Evolutionary conservation across 768 basidiomycete genomes (phyloP).

Genomic region (Lyophyllum atratum): DNA sequence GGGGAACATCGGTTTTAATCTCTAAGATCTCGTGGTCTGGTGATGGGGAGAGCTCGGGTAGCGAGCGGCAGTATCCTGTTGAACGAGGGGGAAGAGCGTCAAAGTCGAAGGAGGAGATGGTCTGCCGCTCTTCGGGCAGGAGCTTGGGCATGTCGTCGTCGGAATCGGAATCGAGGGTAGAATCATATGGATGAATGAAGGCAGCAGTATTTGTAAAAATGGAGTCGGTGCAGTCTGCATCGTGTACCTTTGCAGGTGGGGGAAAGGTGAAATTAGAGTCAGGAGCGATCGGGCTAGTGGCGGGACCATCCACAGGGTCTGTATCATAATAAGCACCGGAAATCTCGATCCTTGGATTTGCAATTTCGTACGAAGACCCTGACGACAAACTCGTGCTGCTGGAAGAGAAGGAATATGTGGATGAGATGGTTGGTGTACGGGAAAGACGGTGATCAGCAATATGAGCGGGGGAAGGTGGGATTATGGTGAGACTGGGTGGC

Average conservation of each 20-base stretch:
- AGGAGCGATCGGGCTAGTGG: slow-evolving; percentile 25
- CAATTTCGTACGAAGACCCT: slow-evolving; percentile 17
- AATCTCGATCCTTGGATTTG: slow-evolving; percentile 37
- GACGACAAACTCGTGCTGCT: slow-evolving; percentile 22
- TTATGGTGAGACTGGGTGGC: slow-evolving; percentile 22
- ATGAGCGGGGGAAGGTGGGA: slow-evolving; percentile 32
- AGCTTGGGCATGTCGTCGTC: slow-evolving; percentile 28
- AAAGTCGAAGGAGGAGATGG: slow-evolving; percentile 49
- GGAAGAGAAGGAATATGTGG: slow-evolving; percentile 22
- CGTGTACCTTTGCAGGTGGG: slow-evolving; percentile 10
- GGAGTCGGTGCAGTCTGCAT: slow-evolving; percentile 5
- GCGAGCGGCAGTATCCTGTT: slow-evolving; percentile 5
- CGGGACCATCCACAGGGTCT: slow-evolving; percentile 36
- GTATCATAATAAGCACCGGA: slow-evolving; percentile 43
- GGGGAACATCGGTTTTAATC: slow-evolving; percentile 23
- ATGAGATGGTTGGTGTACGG: slow-evolving; percentile 18
- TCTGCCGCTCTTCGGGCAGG: slow-evolving; percentile 38
- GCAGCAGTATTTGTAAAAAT: slow-evolving; percentile 42
- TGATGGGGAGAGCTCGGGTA: not conserved
- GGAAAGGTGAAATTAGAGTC: slow-evolving; percentile 21
- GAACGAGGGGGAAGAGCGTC: slow-evolving; percentile 45
- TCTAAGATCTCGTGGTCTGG: slow-evolving; percentile 13
- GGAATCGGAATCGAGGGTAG: slow-evolving; percentile 23
- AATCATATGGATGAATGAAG: slow-evolving; percentile 52
- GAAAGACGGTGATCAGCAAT: slow-evolving; percentile 19